These are phyloP conservation scores for Eucalyptus erythrocorys DNA, from an alignment of 345 rosid species.

Conservation along the genomic window DNA sequence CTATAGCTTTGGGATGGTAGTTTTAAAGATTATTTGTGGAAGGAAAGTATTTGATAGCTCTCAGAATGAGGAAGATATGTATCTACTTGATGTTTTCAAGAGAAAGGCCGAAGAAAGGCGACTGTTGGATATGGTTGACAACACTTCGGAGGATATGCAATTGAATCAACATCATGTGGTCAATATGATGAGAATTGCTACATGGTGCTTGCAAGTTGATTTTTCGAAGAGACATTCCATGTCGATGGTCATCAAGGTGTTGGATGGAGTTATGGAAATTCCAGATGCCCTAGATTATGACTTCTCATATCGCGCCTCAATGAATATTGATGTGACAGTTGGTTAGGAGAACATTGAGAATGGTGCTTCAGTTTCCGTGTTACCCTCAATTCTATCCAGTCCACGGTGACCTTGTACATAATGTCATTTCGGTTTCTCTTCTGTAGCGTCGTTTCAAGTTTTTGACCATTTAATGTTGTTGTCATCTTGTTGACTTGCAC, in stretches of 20 bases:
- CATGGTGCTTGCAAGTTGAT: conserved; percentile 21
- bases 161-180: not conserved
- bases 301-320: not conserved
- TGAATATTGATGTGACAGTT: not conserved
- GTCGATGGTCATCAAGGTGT: not conserved
- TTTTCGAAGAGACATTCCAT: not conserved
- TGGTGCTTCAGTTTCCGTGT: not conserved
- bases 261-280: conserved; percentile 1
- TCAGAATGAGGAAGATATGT: not conserved
- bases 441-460: not conserved
- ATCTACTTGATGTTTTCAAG: not conserved
- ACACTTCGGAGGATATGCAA: conserved; percentile 1
- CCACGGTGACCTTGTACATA: not conserved
- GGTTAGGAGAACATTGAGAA: not conserved
- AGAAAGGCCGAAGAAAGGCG: not conserved
- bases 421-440: not conserved
- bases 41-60: not conserved
- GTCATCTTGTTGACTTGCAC: not conserved
- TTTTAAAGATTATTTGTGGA: not conserved
- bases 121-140: conserved; percentile 1
- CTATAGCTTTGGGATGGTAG: not conserved
- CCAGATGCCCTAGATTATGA: not conserved
- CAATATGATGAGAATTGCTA: conserved; percentile 13
- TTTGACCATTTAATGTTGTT: not conserved
- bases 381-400: not conserved